Conservation (phyloP, 805 yeast genomes). For the Myxozyma neotropica region DNA sequence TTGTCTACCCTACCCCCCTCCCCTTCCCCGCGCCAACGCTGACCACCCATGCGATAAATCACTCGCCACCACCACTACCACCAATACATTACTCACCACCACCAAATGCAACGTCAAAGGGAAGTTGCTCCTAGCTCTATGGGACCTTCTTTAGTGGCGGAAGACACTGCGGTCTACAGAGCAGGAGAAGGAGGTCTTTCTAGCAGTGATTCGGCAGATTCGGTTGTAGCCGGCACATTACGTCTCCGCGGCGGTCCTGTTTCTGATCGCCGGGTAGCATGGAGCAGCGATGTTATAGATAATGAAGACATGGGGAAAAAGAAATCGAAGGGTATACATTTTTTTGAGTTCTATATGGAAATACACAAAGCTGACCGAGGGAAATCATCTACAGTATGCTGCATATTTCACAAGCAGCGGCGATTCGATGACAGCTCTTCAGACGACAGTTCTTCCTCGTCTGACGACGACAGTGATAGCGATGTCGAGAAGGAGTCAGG, state of each 20-base stretch:
- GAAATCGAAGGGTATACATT: constrained; percentile 67
- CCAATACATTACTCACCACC: neutral
- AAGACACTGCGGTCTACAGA: constrained; percentile 14
- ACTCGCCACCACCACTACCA: neutral
- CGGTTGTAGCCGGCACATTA: constrained; percentile 23
- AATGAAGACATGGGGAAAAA: constrained; percentile 87
- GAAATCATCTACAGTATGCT: constrained; percentile 73
- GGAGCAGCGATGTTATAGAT: constrained; percentile 86
- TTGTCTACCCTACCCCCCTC: too few relatives aligned
- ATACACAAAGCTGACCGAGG: neutral
- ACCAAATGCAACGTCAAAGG: constrained; percentile 21
- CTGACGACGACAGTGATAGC: constrained; percentile 46
- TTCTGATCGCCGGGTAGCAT: constrained; percentile 55
- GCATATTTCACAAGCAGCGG: constrained; percentile 50
- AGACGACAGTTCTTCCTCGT: constrained; percentile 42
- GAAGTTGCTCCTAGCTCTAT: constrained; percentile 13
- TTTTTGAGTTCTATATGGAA: too few relatives aligned
- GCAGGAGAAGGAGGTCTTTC: constrained; percentile 15
- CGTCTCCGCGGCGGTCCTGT: constrained; percentile 31
- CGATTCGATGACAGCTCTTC: constrained; percentile 45
- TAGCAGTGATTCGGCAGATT: neutral
- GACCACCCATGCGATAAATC: too few relatives aligned
- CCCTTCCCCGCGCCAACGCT: too few relatives aligned
- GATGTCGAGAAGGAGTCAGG: constrained; percentile 38
- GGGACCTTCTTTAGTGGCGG: constrained; percentile 25